Conservation (phyloP, 176 grass and related monocot species). For the Lolium perenne region DNA sequence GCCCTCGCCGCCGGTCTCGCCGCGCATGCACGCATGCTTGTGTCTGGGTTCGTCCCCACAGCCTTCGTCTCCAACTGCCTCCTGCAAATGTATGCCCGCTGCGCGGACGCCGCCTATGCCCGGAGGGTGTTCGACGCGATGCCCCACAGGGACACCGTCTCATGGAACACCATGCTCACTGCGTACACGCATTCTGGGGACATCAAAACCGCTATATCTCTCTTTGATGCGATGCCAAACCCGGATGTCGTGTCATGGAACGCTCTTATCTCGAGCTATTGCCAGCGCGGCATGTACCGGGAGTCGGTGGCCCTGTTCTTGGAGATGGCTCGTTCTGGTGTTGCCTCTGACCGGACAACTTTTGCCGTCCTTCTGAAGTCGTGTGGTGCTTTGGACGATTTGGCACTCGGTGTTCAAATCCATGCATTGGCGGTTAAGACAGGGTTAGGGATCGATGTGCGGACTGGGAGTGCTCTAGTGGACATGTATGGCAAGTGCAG, state of each 20-base stretch:
- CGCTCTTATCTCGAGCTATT: constrained; percentile 58
- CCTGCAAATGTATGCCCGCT: constrained; percentile 70
- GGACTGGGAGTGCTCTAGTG: constrained; percentile 63
- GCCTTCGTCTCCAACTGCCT: constrained; percentile 77
- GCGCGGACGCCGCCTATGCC: constrained; percentile 45
- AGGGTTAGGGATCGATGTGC: constrained; percentile 61
- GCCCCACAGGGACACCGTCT: constrained; percentile 59
- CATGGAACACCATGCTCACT: constrained; percentile 82
- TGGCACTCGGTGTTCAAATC: constrained; percentile 64
- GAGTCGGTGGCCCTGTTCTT: constrained; percentile 59
- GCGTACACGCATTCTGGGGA: constrained; percentile 45
- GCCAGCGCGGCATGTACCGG: constrained; percentile 40
- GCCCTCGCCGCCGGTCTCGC: constrained; percentile 45
- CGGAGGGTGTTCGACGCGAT: constrained; percentile 65
- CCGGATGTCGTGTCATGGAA: constrained; percentile 85
- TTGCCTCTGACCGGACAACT: constrained; percentile 54
- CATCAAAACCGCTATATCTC: constrained; percentile 15
- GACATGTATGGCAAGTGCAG: constrained; percentile 92
- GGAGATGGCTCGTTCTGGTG: constrained; percentile 53
- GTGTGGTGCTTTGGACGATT: constrained; percentile 53
- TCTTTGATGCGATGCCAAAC: constrained; percentile 62
- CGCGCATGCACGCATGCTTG: constrained; percentile 67
- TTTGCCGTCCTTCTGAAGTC: constrained; percentile 73
- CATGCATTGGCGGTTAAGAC: constrained; percentile 60
- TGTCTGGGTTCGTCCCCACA: constrained; percentile 66